Base-by-base conservation (phyloP, 129 eudicot species). In the Apium graveolens region DNA sequence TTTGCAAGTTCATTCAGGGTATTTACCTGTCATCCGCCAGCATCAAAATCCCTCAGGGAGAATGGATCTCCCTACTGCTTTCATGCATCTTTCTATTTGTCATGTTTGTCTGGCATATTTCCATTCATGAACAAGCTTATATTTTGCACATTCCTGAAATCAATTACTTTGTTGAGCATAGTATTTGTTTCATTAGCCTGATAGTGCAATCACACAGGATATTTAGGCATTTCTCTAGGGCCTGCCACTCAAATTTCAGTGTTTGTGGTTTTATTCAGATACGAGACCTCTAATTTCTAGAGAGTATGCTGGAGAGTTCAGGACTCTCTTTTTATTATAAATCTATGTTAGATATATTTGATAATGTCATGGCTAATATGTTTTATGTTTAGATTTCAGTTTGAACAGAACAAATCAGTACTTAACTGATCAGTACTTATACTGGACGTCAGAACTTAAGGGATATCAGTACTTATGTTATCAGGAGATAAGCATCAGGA, bases 81-180 rank as follows among this genome's bases (percentile, higher is more conserved):
- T 82, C 98, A 31, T 72, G 86, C 69, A 63, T 93, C 44, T 91
- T 93, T 78, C 82, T 91, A 78, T 45, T 80, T 73, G 39, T 93
- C 75, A 93, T 91, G 98, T 88, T 84, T 65, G 65, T 87, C 97
- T 16, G 74, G 91, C 82, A 93, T 93, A 75, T 93, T 93, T 55
- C 95, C 97, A 31, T 93, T 93, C 81, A 93, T 84, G 82, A 91
- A 93, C 86, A 93, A 93, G 80, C 73, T 93, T 91, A 97, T 93
- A 74, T 53, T 55, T 60, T 44, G 34, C 32, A 75, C 57, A 31
- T 72, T 53, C 55, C 14, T 72, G 6, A 26, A 32, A 5, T 21
- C n/a, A 68, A 31, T 32, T 18, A 26, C 6, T 26, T 42, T 0
- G 2, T 45, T 74, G 38, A 32, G 32, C 60, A 43, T 39, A 43